Conservation (phyloP, 2,329 filamentous ascomycete species). For the Phialophora verrucosa region DNA sequence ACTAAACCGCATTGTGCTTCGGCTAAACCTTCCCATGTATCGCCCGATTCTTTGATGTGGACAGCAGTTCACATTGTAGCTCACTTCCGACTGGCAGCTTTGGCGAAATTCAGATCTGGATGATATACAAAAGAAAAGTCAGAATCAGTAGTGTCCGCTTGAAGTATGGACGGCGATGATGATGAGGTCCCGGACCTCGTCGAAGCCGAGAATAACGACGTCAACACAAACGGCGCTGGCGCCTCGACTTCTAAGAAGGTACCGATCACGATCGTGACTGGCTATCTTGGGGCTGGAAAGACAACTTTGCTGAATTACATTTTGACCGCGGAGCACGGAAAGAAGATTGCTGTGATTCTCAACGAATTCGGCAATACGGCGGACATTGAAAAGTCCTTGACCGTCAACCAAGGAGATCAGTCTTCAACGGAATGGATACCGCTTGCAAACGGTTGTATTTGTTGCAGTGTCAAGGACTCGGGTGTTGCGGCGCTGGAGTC, state of each 20-base stretch:
- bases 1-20: not conserved
- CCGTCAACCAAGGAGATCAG: slow-evolving; percentile 81
- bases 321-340: slow-evolving; percentile 90
- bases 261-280: slow-evolving; percentile 58
- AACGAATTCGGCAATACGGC: slow-evolving; percentile 89
- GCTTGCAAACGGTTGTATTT: slow-evolving; percentile 94
- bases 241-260: slow-evolving; percentile 46
- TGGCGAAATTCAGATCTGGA: too few relatives aligned
- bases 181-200: slow-evolving; percentile 53
- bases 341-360: slow-evolving; percentile 96
- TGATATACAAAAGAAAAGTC: not conserved
- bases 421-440: slow-evolving; percentile 94
- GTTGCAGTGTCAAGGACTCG: slow-evolving; percentile 95
- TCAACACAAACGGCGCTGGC: slow-evolving; percentile 21
- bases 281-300: slow-evolving; percentile 94
- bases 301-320: slow-evolving; percentile 97
- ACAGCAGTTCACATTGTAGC: not conserved
- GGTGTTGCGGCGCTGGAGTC: slow-evolving; percentile 95
- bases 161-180: slow-evolving; percentile 50
- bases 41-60: not conserved
- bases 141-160: not conserved
- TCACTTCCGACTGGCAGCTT: too few relatives aligned
- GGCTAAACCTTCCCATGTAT: not conserved
- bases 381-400: slow-evolving; percentile 95
- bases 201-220: slow-evolving; percentile 41